Evolutionary conservation across 2,329 filamentous ascomycete species (phyloP).

Genomic region (Calonectria ilicicola): DNA sequence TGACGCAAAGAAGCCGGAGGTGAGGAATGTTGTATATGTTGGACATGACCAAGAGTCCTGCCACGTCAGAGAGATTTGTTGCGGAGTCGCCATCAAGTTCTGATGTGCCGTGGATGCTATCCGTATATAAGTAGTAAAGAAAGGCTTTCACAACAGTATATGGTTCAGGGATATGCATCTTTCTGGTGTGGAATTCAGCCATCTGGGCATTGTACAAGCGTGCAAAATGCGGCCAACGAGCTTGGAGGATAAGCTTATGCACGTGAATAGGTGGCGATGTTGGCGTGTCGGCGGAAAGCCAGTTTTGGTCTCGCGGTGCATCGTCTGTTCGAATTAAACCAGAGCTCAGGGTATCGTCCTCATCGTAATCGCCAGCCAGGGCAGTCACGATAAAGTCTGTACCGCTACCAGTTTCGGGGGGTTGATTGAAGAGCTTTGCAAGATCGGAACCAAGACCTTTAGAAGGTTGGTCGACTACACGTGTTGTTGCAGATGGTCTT

Average conservation of each 20-base stretch:
- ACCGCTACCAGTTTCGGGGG: slow-evolving; percentile 85
- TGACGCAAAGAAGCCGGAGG: slow-evolving; percentile 89
- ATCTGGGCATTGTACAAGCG: slow-evolving; percentile 94
- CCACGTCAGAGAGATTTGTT: slow-evolving; percentile 84
- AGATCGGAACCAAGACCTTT: slow-evolving; percentile 86
- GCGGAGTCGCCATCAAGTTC: slow-evolving; percentile 76
- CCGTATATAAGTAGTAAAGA: slow-evolving; percentile 95
- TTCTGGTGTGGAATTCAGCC: slow-evolving; percentile 96
- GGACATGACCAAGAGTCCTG: slow-evolving; percentile 95
- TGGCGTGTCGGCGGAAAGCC: slow-evolving; percentile 70
- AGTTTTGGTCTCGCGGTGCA: slow-evolving; percentile 59
- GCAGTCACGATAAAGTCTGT: slow-evolving; percentile 94
- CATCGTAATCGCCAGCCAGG: slow-evolving; percentile 80
- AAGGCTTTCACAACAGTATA: slow-evolving; percentile 96
- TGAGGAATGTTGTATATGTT: slow-evolving; percentile 98
- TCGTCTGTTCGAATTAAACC: slow-evolving; percentile 61
- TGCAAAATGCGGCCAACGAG: slow-evolving; percentile 96
- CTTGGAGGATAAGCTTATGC: slow-evolving; percentile 92
- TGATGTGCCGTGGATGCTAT: slow-evolving; percentile 77
- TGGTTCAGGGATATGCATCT: slow-evolving; percentile 97
- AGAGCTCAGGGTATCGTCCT: slow-evolving; percentile 71
- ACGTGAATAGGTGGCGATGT: slow-evolving; percentile 91
- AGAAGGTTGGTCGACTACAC: slow-evolving; percentile 66
- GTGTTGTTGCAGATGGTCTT: slow-evolving; percentile 60
- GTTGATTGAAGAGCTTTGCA: slow-evolving; percentile 86